Evolutionary conservation across 225 moss, liverwort and hornwort species (phyloP), one percentile per base, ranked within the genome.

Genomic region (Physcomitrellopsis africana): DNA sequence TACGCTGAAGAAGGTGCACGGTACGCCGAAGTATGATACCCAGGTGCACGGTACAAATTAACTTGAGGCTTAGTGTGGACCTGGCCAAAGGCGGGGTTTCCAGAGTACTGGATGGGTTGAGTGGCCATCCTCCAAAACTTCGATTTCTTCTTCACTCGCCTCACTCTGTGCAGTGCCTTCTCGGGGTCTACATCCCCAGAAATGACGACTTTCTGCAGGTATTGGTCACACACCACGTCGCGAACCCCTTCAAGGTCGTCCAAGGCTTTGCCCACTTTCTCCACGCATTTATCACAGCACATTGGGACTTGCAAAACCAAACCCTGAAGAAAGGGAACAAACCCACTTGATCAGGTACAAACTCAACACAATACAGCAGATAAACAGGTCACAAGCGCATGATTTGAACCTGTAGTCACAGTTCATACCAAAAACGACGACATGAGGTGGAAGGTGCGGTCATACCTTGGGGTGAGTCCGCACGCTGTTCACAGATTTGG

Each of bases 281-380:
- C 64, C 10, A 77, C 62, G 29, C 88, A 88, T 26, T 85, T 88
- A 14, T 88, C 76, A n/a, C 88, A 88, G 67, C 88, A 88, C 88
- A 88, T 82, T 1, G 88, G 88, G 0, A 88, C 88, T 43, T 32
- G 63, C 0, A 88, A 51, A 0, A 82, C 70, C 9, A 88, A 19
- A 3, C 83, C 82, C 79, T 82, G 67, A 44, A 10, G 37, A 10
- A n/a, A 20, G 24, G 45, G 19, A 56, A 3, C 17, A 1, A 3
- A 20, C 7, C 27, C 11, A 13, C 0, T 5, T n/a, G 5, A 46
- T 37, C 10, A 48, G 11, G 18, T 37, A 3, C 10, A 17, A 22
- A 52, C 11, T 41, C 1, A 23, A n/a, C 22, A 18, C 9, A 3
- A 12, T 10, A 47, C 19, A 29, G 8, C 8, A 15, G 11, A 12